A percentile compares a stretch with the other conserved stretches of the same genome.
These are phyloP conservation scores for Saccharomyces eubayanus DNA, from an alignment of 805 yeast genomes.

Conservation along the genomic window DNA sequence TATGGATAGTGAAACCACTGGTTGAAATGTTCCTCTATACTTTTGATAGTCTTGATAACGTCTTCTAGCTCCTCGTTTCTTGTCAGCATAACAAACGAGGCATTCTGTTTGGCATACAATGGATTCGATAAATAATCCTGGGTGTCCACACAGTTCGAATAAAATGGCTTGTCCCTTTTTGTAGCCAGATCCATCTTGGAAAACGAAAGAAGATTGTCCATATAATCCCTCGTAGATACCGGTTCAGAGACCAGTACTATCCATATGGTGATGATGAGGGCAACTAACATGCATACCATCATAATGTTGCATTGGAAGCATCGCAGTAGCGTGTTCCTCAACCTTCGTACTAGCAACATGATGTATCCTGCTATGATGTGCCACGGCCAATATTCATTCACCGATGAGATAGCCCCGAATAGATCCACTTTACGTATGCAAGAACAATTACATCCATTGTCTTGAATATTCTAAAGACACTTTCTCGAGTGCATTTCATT, in stretches of 20 bases:
- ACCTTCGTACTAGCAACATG: neutral
- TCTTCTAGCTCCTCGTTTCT: slow-evolving; percentile 72
- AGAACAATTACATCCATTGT: neutral
- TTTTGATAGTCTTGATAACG: slow-evolving; percentile 62
- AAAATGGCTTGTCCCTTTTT: slow-evolving; percentile 39
- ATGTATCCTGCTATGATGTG: neutral
- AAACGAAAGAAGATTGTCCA: neutral
- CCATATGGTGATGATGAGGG: slow-evolving; percentile 4
- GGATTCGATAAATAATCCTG: slow-evolving; percentile 24
- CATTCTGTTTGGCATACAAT: slow-evolving; percentile 50
- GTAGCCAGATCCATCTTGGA: slow-evolving; percentile 16
- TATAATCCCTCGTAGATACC: neutral
- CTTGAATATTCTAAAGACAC: neutral
- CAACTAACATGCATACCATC: neutral
- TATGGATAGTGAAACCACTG: slow-evolving; percentile 93
- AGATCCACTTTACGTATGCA: neutral
- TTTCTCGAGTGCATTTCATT: neutral
- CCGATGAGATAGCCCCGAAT: neutral
- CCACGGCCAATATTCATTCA: neutral
- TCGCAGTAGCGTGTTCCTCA: neutral
- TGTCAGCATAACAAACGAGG: slow-evolving; percentile 77
- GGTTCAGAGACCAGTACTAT: slow-evolving; percentile 1
- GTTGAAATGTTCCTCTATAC: slow-evolving; percentile 81
- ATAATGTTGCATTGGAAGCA: slow-evolving; percentile 2
- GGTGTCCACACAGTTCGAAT: slow-evolving; percentile 49